A percentile compares a stretch with the other conserved stretches of the same genome.
phyloP scores from a whole-genome alignment of 2,329 filamentous ascomycete genomes.

The Paecilomyces fulvus region DNA sequence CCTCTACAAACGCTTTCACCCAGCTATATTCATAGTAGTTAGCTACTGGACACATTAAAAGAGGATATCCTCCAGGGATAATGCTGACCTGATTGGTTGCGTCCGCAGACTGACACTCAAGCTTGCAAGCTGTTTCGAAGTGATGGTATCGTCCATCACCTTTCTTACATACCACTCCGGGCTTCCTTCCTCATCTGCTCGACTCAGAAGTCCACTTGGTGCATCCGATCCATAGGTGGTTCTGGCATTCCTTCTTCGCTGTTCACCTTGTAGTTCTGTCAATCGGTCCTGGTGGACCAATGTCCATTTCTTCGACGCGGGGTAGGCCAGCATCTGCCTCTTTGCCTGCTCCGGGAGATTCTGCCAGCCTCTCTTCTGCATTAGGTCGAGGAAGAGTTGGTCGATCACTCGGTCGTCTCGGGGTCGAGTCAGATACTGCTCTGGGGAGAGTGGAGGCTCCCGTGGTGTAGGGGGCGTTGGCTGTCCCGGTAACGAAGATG shows the following conservation, averaged over 20 bases:
- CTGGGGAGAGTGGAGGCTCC: conserved; percentile 25
- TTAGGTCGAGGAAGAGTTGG: conserved; percentile 82
- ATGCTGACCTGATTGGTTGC: conserved; percentile 66
- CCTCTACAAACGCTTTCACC: conserved; percentile 95
- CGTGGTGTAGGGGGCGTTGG: conserved; percentile 12
- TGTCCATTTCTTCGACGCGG: conserved; percentile 93
- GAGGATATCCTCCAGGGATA: too few species aligned
- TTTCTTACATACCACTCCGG: conserved; percentile 98
- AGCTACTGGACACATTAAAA: not conserved
- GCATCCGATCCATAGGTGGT: conserved; percentile 58
- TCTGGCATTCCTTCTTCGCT: conserved; percentile 70
- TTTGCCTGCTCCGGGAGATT: conserved; percentile 90
- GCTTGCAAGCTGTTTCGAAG: conserved; percentile 83
- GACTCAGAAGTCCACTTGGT: conserved; percentile 59
- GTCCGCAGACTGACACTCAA: conserved; percentile 90
- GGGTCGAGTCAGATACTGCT: conserved; percentile 34
- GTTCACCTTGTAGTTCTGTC: conserved; percentile 87
- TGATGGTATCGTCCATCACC: conserved; percentile 92
- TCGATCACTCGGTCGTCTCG: conserved; percentile 67
- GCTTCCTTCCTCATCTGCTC: conserved; percentile 87
- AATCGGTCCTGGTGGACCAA: conserved; percentile 90
- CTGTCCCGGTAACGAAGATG: conserved; percentile 19
- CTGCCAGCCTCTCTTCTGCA: conserved; percentile 98
- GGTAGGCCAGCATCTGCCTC: conserved; percentile 93
- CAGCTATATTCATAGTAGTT: conserved; percentile 46